Conservation (phyloP, 139 green algal species). For the Chlamydomonas schloesseri region DNA sequence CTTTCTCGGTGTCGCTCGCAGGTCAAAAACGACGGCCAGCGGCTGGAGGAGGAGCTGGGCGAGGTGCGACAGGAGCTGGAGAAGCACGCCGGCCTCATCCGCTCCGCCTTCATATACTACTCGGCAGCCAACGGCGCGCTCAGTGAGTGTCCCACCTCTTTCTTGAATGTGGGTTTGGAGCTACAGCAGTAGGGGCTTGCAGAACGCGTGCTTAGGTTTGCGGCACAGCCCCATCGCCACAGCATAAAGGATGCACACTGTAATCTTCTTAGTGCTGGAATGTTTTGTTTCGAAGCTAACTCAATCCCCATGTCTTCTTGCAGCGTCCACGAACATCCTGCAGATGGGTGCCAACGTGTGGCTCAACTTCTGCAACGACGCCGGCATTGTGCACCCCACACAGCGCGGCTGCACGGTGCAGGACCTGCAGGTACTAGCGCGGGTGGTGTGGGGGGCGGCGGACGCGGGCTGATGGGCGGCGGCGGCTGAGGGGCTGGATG, state of each 20-base stretch:
- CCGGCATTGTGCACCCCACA: constrained; percentile 46
- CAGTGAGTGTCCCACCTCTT: constrained; percentile 40
- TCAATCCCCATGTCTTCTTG: no score
- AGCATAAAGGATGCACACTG: no score
- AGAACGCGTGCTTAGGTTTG: no score
- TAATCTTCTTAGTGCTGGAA: no score
- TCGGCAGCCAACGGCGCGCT: not conserved
- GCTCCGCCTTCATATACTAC: constrained; percentile 61
- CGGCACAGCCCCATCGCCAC: no score
- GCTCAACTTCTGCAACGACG: constrained; percentile 62
- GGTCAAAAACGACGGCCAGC: constrained; percentile 37
- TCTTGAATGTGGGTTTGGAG: not conserved
- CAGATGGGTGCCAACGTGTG: constrained; percentile 47
- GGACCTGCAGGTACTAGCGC: constrained; percentile 43
- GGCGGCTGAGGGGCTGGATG: no score
- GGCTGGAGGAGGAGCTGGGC: constrained; percentile 47
- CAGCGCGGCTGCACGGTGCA: constrained; percentile 36
- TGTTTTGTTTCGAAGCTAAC: no score
- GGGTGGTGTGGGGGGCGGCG: not conserved
- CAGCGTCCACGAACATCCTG: constrained; percentile 49
- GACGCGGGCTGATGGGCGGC: no score
- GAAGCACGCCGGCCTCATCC: constrained; percentile 42
- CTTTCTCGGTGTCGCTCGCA: no score
- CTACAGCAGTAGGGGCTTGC: no score
- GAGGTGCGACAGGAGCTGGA: constrained; percentile 54